Evolutionary conservation across 257 asterid species (phyloP), one percentile per base, ranked within the genome.

Genomic region (Solanum lycopersicoides): DNA sequence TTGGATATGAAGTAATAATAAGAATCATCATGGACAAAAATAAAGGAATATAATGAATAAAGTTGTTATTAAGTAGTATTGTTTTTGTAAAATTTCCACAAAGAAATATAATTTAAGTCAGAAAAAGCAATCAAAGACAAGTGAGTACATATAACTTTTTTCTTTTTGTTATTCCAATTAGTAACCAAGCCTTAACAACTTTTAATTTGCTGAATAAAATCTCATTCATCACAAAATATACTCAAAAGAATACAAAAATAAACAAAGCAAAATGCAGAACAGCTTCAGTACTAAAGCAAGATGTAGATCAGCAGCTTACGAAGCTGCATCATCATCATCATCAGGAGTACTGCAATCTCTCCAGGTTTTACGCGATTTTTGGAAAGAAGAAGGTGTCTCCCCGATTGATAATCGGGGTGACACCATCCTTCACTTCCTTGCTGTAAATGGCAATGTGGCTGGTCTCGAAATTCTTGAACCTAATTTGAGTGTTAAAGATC

Each of bases 351-450:
- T 4, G 28, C 42, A 60, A 12, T 41, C 73, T 84, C 73, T 65
- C 25, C 35, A 65, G 0, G 25, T 44, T 23, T 69, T 84, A 60
- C 14, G n/a, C 12, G 60, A 44, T 14, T 63, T 84, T 63, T 84
- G 87, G 87, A 84, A 16, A 44, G 87, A 84, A 23, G 75, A 39
- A 37, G 37, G 86, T 16, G 75, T 37, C 11, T 12, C 60, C 21
- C 39, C 74, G 20, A 59, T 84, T 65, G 86, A 84, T 84, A 60
- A 35, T 59, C 77, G 86, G 23, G 86, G 86, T 5, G 75, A 84
- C 86, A 84, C 86, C 16, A 84, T 84, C 10, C 86, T 83, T 35
- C 86, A 84, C 39, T 84, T 84, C 1, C 86, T 84, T n/a, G 86
- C 86, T 12, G 86, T 84, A 0, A 59, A 63, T n/a, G 86, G 86